Evolutionary conservation across 495 filamentous ascomycete genomes (phyloP).

Genomic region (Recurvomyces mirabilis): DNA sequence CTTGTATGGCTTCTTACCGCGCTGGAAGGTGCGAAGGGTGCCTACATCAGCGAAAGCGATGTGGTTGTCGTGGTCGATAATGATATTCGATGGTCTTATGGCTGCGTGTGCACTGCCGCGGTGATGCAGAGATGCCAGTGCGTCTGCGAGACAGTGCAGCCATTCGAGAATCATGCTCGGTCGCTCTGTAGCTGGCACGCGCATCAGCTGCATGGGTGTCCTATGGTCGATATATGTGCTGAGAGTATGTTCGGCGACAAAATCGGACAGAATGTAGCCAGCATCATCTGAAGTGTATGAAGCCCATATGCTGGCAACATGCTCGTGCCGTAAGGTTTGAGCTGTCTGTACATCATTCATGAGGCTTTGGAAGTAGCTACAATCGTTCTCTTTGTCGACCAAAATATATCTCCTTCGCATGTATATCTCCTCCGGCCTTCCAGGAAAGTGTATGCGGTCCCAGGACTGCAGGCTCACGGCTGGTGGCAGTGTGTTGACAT

Average conservation of each 20-base stretch:
- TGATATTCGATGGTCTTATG: slow-evolving; percentile 72
- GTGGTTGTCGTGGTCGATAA: slow-evolving; percentile 57
- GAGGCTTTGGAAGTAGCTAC: slow-evolving; percentile 32
- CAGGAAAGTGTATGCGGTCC: slow-evolving; percentile 58
- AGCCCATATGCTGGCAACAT: slow-evolving; percentile 68
- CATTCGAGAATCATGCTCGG: slow-evolving; percentile 63
- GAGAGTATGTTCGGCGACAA: slow-evolving; percentile 63
- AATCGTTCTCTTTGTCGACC: slow-evolving; percentile 15
- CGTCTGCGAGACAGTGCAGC: slow-evolving; percentile 77
- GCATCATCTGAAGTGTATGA: slow-evolving; percentile 65
- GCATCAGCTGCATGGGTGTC: slow-evolving; percentile 45
- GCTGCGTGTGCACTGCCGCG: slow-evolving; percentile 63
- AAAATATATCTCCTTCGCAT: slow-evolving; percentile 44
- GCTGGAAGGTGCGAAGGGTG: slow-evolving; percentile 46
- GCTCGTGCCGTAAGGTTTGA: slow-evolving; percentile 57
- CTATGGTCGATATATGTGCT: slow-evolving; percentile 60
- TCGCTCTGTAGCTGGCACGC: slow-evolving; percentile 58
- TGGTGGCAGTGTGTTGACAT: slow-evolving; percentile 46
- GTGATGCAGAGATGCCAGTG: slow-evolving; percentile 64
- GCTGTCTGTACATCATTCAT: slow-evolving; percentile 54
- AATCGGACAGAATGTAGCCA: slow-evolving; percentile 68
- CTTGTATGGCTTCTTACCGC: slow-evolving; percentile 43
- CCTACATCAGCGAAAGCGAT: slow-evolving; percentile 68
- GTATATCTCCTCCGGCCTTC: slow-evolving; percentile 47
- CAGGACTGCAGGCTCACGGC: slow-evolving; percentile 40